Conservation (phyloP, 179 eudicot species). For the Beta macrorhiza region DNA sequence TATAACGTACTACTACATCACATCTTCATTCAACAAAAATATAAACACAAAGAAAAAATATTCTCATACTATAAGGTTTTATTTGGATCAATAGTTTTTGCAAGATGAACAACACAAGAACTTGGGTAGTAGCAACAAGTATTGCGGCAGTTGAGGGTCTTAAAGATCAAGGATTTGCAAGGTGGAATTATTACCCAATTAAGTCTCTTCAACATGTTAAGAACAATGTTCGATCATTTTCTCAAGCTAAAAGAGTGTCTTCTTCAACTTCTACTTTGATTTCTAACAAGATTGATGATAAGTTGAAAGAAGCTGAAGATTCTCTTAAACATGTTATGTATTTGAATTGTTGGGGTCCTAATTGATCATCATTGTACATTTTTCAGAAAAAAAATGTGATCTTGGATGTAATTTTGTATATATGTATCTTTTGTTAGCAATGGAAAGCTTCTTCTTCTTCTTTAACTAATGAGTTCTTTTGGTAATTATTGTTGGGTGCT, state of each 20-base stretch:
- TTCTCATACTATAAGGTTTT: no score
- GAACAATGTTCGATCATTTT: constrained; percentile 15
- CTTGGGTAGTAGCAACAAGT: background rate
- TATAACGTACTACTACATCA: no score
- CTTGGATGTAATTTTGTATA: background rate
- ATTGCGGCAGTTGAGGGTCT: constrained; percentile 19
- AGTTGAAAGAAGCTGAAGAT: constrained; percentile 17
- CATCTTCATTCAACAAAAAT: no score
- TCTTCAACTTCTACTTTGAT: background rate
- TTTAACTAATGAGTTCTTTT: background rate
- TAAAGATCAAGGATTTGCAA: constrained; percentile 26
- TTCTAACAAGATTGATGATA: constrained; percentile 10
- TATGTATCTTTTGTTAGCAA: background rate
- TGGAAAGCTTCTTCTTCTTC: background rate
- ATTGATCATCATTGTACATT: background rate
- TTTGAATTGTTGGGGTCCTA: constrained; percentile 29
- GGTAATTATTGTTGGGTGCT: no score
- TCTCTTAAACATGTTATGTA: constrained; percentile 29
- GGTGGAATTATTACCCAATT: constrained; percentile 20
- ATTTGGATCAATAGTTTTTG: no score
- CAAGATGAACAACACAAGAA: background rate
- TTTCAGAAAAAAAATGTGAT: background rate
- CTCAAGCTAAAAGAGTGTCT: constrained; percentile 8
- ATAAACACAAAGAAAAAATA: no score
- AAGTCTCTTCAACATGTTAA: constrained; percentile 11